Conservation (phyloP, 2,329 filamentous ascomycete genomes). For the Ophiostoma quercus region DNA sequence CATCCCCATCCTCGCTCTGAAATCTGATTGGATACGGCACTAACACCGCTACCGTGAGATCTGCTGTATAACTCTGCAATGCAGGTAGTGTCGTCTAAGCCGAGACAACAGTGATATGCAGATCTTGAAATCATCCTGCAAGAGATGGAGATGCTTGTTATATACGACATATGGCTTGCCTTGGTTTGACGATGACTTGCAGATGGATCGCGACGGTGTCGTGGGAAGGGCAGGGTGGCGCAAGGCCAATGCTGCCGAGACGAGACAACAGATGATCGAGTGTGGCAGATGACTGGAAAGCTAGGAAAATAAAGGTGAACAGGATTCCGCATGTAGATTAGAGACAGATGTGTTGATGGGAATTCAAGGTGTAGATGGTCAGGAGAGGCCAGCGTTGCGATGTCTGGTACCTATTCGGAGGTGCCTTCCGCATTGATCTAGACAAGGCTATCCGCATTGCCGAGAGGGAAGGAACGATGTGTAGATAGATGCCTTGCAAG, state of each 20-base stretch:
- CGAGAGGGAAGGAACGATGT: background rate
- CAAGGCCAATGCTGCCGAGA: constrained; percentile 1
- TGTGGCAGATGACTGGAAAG: background rate
- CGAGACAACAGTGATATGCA: background rate
- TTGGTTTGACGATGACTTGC: background rate
- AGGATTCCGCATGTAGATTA: background rate
- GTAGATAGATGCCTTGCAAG: background rate
- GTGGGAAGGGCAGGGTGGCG: background rate
- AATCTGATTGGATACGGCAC: constrained; percentile 10
- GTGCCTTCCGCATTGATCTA: background rate
- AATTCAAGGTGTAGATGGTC: background rate
- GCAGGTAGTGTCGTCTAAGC: background rate
- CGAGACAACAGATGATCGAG: background rate
- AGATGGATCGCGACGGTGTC: background rate
- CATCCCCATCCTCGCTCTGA: background rate
- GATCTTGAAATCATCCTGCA: background rate
- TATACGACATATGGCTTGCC: background rate
- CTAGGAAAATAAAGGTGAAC: background rate
- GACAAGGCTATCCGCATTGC: background rate
- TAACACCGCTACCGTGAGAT: constrained; percentile 2
- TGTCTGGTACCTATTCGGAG: background rate
- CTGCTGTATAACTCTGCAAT: constrained; percentile 12
- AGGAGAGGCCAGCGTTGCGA: background rate
- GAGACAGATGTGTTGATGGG: background rate
- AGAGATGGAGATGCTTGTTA: background rate